Percentiles rank a stretch among this genome's conserved stretches.
Evolutionary conservation across 2,329 filamentous ascomycete genomes (phyloP).

Genomic region (Hymenoscyphus occultus): DNA sequence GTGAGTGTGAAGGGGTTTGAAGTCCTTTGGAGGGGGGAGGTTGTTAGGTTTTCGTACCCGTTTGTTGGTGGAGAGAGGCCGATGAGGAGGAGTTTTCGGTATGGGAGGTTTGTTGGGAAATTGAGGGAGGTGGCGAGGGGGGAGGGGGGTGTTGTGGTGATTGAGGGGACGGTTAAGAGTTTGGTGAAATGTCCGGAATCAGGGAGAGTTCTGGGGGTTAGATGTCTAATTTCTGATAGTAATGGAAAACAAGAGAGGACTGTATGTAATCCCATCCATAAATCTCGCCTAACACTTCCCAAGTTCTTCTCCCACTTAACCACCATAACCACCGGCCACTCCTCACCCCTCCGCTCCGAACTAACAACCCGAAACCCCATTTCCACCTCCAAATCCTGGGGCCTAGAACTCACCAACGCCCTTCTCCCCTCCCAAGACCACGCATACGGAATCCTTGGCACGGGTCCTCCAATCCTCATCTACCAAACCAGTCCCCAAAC

Average conservation of each 20-base stretch:
- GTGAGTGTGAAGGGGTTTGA: background rate
- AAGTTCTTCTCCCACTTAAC: background rate
- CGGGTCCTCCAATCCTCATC: background rate
- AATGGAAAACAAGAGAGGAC: background rate
- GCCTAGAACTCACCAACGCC: background rate
- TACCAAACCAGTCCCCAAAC: background rate
- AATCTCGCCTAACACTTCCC: background rate
- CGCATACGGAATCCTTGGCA: background rate
- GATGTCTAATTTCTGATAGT: background rate
- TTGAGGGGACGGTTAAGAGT: background rate
- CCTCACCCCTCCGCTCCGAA: background rate
- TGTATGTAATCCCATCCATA: background rate
- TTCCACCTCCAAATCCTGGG: background rate
- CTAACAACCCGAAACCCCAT: background rate
- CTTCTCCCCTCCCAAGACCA: background rate
- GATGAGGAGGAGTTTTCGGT: background rate
- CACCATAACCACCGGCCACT: background rate
- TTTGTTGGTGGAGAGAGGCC: background rate
- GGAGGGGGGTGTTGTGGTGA: background rate
- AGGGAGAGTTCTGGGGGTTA: background rate
- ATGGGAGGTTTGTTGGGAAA: background rate
- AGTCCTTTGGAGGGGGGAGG: background rate
- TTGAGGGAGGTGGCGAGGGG: background rate
- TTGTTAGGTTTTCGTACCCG: background rate
- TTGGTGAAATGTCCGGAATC: background rate